Conservation (phyloP, 768 basidiomycete genomes). For the Pleurotus tuber-regium region DNA sequence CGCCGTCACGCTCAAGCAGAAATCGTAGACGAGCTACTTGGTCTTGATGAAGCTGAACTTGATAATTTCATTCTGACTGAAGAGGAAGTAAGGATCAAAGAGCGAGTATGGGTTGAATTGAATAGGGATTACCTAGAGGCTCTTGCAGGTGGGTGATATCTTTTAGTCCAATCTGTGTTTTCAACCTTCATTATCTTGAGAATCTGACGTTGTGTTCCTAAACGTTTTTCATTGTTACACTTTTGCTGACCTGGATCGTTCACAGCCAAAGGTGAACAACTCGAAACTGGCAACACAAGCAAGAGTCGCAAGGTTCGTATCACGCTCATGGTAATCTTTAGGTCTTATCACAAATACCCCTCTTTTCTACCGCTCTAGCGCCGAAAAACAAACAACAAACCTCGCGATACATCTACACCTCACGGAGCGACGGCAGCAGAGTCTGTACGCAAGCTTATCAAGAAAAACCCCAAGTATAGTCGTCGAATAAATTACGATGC, state of each 20-base stretch:
- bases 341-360: constrained; percentile 21
- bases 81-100: constrained; percentile 82
- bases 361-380: constrained; percentile 39
- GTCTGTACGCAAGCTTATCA: constrained; percentile 72
- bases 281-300: constrained; percentile 35
- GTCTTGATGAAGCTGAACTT: constrained; percentile 89
- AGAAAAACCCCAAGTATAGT: constrained; percentile 86
- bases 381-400: constrained; percentile 59
- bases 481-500: constrained; percentile 94
- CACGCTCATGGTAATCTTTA: constrained; percentile 33
- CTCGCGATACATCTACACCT: constrained; percentile 72
- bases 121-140: constrained; percentile 90
- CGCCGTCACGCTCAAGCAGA: constrained; percentile 46
- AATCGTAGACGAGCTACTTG: constrained; percentile 61
- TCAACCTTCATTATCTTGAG: too few relatives aligned
- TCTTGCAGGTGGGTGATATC: constrained; percentile 63
- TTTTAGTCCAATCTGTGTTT: too few relatives aligned
- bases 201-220: constrained; percentile 1
- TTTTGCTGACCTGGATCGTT: constrained; percentile 44
- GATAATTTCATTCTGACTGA: constrained; percentile 75
- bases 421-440: constrained; percentile 73
- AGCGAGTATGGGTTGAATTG: constrained; percentile 91
- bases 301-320: constrained; percentile 81
- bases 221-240: constrained; percentile 7
- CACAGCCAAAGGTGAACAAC: constrained; percentile 68